A percentile compares a stretch with the other conserved stretches of the same genome.
These are phyloP conservation scores for Colletotrichum eremochloae DNA, from an alignment of 2,329 filamentous ascomycete species.

Conservation along the genomic window DNA sequence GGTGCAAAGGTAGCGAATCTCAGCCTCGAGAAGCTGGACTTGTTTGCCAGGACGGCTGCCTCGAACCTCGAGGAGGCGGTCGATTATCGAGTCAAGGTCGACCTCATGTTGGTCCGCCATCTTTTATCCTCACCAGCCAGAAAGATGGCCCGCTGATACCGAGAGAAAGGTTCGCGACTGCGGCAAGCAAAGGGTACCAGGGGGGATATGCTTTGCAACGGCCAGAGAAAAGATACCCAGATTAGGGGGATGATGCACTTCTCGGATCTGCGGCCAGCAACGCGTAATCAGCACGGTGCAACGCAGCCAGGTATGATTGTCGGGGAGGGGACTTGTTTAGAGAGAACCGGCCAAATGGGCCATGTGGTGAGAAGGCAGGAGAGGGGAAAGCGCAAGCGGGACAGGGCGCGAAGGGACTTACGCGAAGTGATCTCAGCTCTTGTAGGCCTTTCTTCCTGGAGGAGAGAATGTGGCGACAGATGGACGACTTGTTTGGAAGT, in stretches of 20 bases:
- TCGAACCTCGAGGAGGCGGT: conserved; percentile 95
- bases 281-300: conserved; percentile 29
- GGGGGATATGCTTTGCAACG: conserved; percentile 25
- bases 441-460: conserved; percentile 35
- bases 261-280: conserved; percentile 20
- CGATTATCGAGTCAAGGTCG: conserved; percentile 99
- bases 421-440: conserved; percentile 44
- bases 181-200: conserved; percentile 29
- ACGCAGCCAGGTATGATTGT: not conserved
- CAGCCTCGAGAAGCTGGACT: conserved; percentile 94
- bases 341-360: conserved; percentile 5
- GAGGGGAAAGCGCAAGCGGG: conserved; percentile 25
- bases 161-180: conserved; percentile 41
- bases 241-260: conserved; percentile 45
- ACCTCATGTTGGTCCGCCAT: conserved; percentile 85
- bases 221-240: conserved; percentile 40
- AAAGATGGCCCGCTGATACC: conserved; percentile 56
- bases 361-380: conserved; percentile 28
- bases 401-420: conserved; percentile 28
- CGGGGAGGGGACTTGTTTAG: not conserved
- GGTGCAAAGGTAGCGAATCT: conserved; percentile 97
- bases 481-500: conserved; percentile 19
- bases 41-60: conserved; percentile 98
- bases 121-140: conserved; percentile 59
- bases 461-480: conserved; percentile 30